Evolutionary conservation across 495 filamentous ascomycete species (phyloP).

Genomic region (Evansstolkia leycettana): DNA sequence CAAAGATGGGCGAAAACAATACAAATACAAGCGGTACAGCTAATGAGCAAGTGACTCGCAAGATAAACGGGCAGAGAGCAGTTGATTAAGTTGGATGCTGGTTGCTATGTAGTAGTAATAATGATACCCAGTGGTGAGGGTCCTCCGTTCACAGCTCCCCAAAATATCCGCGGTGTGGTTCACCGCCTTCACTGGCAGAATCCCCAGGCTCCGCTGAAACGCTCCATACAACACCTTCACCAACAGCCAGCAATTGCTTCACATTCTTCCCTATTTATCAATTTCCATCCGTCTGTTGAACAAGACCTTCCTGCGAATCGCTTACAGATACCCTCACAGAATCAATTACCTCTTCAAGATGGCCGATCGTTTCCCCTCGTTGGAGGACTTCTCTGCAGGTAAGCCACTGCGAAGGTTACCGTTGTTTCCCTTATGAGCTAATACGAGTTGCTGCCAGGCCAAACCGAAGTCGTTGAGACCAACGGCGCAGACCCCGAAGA

Average conservation of each 20-base stretch:
- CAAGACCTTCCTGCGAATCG: background rate
- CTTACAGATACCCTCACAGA: background rate
- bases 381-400: slow-evolving; percentile 93
- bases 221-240: slow-evolving; percentile 14
- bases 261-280: slow-evolving; percentile 7
- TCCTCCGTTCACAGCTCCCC: background rate
- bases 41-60: too few species aligned
- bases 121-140: too few species aligned
- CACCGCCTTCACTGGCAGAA: slow-evolving; percentile 26
- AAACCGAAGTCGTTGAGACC: slow-evolving; percentile 40
- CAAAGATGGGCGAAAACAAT: too few species aligned
- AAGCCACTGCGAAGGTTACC: slow-evolving; percentile 22
- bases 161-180: slow-evolving; percentile 3
- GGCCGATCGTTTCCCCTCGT: slow-evolving; percentile 92
- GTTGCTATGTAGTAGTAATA: too few species aligned
- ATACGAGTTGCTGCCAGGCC: slow-evolving; percentile 36
- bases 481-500: slow-evolving; percentile 47
- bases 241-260: slow-evolving; percentile 16
- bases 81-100: too few species aligned
- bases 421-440: slow-evolving; percentile 13
- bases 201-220: slow-evolving; percentile 10
- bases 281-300: slow-evolving; percentile 1
- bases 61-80: too few species aligned
- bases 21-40: too few species aligned
- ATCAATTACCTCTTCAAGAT: slow-evolving; percentile 33